Percentiles rank a stretch among this genome's conserved stretches.
These are phyloP conservation scores for Prunus dulcis DNA, from an alignment of 306 rosid genomes.

Conservation along the genomic window DNA sequence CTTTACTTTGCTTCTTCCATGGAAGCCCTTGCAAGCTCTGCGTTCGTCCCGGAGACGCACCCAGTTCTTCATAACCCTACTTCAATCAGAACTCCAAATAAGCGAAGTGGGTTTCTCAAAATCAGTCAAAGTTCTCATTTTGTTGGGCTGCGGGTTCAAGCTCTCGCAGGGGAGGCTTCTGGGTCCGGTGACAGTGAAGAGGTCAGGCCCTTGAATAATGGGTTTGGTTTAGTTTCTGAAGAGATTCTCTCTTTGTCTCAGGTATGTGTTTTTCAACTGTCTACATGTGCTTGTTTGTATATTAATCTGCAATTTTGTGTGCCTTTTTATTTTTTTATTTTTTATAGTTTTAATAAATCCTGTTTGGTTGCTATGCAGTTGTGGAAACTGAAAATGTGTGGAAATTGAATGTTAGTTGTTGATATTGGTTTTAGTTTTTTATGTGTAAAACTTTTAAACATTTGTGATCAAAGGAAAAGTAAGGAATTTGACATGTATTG, in stretches of 20 bases:
- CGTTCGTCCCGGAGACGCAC: conserved; percentile 34
- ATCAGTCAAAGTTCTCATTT: conserved; percentile 21
- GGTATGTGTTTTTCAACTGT: conserved; percentile 24
- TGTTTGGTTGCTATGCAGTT: background rate
- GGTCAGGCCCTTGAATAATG: conserved; percentile 27
- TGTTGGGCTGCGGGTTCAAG: conserved; percentile 31
- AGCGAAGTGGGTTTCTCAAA: conserved; percentile 43
- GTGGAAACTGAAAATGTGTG: background rate
- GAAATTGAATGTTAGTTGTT: background rate
- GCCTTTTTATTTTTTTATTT: background rate
- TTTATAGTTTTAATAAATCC: background rate
- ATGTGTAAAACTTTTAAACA: background rate
- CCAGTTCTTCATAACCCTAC: conserved; percentile 12
- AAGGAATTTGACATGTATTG: background rate
- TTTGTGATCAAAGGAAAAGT: background rate
- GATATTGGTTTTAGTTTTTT: background rate
- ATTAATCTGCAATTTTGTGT: background rate
- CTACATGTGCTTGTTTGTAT: background rate
- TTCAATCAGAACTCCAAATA: conserved; percentile 26
- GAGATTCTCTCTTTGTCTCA: conserved; percentile 32
- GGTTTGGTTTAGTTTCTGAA: conserved; percentile 28
- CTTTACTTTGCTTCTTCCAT: conserved; percentile 24
- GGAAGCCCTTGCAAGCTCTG: conserved; percentile 60
- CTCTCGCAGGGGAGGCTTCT: conserved; percentile 34
- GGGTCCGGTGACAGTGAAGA: conserved; percentile 46